phyloP scores from a whole-genome alignment of 148 eudicot species.

The Drosera capensis region DNA sequence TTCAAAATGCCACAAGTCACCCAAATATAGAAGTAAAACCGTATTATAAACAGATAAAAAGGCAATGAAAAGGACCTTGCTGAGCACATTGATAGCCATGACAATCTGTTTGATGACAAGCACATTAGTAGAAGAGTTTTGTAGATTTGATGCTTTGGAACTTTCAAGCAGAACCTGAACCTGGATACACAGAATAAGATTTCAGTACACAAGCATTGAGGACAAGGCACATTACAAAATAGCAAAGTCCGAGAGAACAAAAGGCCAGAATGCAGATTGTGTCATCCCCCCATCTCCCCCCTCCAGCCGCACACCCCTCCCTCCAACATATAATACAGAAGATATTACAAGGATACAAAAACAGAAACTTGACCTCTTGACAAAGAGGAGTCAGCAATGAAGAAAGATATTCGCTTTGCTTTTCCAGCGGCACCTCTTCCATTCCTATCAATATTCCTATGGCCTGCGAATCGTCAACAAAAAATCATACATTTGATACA shows the following conservation, averaged over 20 bases:
- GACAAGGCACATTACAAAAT: too few relatives aligned
- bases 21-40: too few relatives aligned
- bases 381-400: conserved; percentile 86
- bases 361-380: conserved; percentile 50
- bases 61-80: conserved; percentile 49
- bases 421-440: conserved; percentile 78
- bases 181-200: conserved; percentile 22
- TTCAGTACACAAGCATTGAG: not conserved
- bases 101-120: conserved; percentile 62
- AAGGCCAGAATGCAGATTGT: not conserved
- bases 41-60: not conserved
- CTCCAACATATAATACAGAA: not conserved
- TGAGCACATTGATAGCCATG: conserved; percentile 90
- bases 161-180: conserved; percentile 50
- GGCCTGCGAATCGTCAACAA: conserved; percentile 33
- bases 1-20: too few relatives aligned
- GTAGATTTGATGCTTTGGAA: conserved; percentile 38
- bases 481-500: conserved; percentile 1
- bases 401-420: conserved; percentile 71
- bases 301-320: too few relatives aligned
- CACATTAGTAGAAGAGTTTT: conserved; percentile 38
- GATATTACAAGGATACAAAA: not conserved
- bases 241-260: not conserved
- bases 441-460: conserved; percentile 91
- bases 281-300: too few relatives aligned